Base-by-base conservation (phyloP, 805 yeast genomes). In the Candida coleopterorum region DNA sequence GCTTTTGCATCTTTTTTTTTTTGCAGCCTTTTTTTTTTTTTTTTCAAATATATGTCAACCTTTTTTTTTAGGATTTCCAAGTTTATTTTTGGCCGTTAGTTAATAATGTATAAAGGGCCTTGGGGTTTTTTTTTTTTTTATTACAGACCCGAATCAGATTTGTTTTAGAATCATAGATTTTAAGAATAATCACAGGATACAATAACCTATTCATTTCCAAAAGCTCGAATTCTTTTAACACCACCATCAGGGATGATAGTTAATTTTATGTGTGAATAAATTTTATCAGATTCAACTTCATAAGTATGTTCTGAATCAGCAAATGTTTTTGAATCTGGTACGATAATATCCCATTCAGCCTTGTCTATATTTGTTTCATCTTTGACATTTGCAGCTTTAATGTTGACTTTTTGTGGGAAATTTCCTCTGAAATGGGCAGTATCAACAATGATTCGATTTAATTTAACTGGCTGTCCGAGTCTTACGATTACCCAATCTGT, bases 221-320 rank as follows among this genome's bases (percentile, higher is more conserved):
- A 75, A 18, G 89, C 93, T 46, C 95, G 75, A 25, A 90, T 63
- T 56, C 98, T 76, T 70, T 90, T 90, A 38, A 88, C 86, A 42
- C 98, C 98, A 34, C 98, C 98, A 55, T 90, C 98, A 16, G 98
- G 98, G 46, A 88, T 83, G 58, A 90, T 82, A 8, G 85, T 77
- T 47, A 90, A 58, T 50, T 79, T 77, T 21, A 88, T 85, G 56
- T 88, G 95, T 8, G 88, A 74, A 49, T 58, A 75, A 1, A 59
- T 52, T 24, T 58, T 49, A n/a, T 45, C 44, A 9, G 30, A 17
- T 3, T 44, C 43, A 12, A 68, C 57, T 4, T 62, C 56, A 53
- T 60, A 86, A 11, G 54, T 60, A 56, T 90, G 96, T 56, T 85
- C 96, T 42, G 69, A 68, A 58, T 89, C 94, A 4, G 96, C 87